Conservation (phyloP, 257 asterid genomes). For the Lycium ferocissimum region DNA sequence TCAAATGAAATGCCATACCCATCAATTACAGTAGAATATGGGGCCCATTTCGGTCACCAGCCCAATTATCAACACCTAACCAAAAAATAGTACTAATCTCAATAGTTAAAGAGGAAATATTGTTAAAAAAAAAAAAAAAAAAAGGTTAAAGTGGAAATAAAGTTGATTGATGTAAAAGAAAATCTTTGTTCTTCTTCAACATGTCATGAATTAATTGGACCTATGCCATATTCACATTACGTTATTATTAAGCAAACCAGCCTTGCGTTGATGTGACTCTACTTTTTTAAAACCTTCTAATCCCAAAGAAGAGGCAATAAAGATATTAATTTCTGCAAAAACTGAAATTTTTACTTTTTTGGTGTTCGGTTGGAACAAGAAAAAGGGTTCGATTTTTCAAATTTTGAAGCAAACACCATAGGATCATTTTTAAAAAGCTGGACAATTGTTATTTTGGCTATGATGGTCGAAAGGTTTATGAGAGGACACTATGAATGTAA, state of each 20-base stretch:
- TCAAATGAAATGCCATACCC: background rate
- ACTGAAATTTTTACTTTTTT: too few relatives aligned
- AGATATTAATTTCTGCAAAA: background rate
- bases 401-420: too few relatives aligned
- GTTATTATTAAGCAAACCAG: slow-evolving; percentile 11
- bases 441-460: too few relatives aligned
- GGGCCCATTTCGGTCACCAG: slow-evolving; percentile 6
- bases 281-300: background rate
- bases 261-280: background rate
- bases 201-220: slow-evolving; percentile 29
- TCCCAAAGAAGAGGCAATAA: background rate
- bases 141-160: background rate
- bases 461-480: too few relatives aligned
- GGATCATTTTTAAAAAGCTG: too few relatives aligned
- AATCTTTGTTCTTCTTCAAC: slow-evolving; percentile 31
- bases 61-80: background rate
- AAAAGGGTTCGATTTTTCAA: too few relatives aligned
- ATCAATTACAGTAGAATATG: background rate
- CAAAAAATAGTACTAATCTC: background rate
- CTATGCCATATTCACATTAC: background rate
- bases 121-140: too few relatives aligned
- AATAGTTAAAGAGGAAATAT: too few relatives aligned
- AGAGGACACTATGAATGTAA: too few relatives aligned
- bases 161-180: slow-evolving; percentile 20
- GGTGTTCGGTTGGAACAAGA: too few relatives aligned